A percentile compares a stretch with the other conserved stretches of the same genome.
These are phyloP conservation scores for Gossypium australe DNA, from an alignment of 345 rosid genomes.

Conservation along the genomic window DNA sequence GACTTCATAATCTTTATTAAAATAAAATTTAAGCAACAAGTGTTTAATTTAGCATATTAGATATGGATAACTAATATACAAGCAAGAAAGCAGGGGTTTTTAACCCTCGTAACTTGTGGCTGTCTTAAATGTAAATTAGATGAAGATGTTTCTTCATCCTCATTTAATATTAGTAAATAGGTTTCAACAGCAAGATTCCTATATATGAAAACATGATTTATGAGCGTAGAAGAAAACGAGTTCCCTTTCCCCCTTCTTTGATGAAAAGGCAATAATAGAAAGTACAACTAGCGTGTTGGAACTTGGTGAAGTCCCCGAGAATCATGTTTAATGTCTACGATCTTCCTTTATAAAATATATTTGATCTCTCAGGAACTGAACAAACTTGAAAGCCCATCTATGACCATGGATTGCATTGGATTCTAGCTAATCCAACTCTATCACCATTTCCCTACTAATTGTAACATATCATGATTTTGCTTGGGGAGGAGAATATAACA, in stretches of 20 bases:
- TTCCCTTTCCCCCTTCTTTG: neutral
- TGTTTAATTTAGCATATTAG: too few species aligned
- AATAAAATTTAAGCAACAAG: too few species aligned
- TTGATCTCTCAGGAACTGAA: neutral
- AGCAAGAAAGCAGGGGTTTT: too few species aligned
- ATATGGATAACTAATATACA: too few species aligned
- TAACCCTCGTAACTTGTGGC: too few species aligned
- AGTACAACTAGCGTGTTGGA: neutral
- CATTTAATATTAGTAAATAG: too few species aligned
- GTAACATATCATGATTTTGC: neutral
- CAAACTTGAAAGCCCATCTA: neutral
- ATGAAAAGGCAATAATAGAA: neutral
- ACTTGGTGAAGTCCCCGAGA: neutral
- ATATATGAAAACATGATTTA: neutral
- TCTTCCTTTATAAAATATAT: neutral
- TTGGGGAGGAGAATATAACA: neutral
- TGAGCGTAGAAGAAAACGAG: neutral
- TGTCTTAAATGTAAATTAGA: neutral
- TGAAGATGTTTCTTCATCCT: neutral
- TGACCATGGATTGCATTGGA: neutral
- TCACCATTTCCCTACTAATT: neutral
- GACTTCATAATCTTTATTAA: neutral
- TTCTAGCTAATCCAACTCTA: neutral
- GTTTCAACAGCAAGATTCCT: neutral
- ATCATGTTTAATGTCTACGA: neutral